phyloP scores from a whole-genome alignment of 495 filamentous ascomycete species.

The Neurospora hispaniola region DNA sequence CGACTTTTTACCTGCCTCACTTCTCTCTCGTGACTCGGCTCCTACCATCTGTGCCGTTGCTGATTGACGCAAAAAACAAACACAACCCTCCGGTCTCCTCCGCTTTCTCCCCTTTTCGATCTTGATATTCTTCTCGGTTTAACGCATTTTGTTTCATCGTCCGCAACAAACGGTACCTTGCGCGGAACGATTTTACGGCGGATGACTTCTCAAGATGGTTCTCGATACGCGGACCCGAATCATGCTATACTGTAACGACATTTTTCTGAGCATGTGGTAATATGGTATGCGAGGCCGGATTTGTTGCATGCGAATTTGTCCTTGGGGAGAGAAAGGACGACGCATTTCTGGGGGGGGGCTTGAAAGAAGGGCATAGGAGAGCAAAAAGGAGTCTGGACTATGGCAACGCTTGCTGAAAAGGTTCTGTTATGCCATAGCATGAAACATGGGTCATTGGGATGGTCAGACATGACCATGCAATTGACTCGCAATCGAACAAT shows the following conservation, averaged over 20 bases:
- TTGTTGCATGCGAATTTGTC: neutral
- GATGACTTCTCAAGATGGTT: neutral
- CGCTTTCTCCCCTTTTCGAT: neutral
- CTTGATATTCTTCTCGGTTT: neutral
- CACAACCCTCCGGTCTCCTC: neutral
- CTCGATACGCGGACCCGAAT: neutral
- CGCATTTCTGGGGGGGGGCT: neutral
- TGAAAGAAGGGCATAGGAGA: neutral
- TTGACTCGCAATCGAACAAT: neutral
- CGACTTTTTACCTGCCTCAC: neutral
- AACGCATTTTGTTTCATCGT: neutral
- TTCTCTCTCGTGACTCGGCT: neutral
- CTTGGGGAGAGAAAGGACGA: neutral
- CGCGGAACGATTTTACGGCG: neutral
- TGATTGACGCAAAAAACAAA: neutral
- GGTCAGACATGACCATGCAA: neutral
- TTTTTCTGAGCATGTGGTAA: neutral
- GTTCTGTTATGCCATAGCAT: neutral
- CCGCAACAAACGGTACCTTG: neutral
- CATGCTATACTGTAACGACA: neutral
- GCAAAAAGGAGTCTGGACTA: neutral
- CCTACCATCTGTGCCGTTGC: neutral
- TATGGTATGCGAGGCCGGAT: neutral
- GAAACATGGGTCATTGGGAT: neutral
- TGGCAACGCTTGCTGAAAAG: neutral